Evolutionary conservation across 108 stramenopile species (phyloP), one percentile per base, ranked within the genome.

Genomic region (Discostella stelligeroides): DNA sequence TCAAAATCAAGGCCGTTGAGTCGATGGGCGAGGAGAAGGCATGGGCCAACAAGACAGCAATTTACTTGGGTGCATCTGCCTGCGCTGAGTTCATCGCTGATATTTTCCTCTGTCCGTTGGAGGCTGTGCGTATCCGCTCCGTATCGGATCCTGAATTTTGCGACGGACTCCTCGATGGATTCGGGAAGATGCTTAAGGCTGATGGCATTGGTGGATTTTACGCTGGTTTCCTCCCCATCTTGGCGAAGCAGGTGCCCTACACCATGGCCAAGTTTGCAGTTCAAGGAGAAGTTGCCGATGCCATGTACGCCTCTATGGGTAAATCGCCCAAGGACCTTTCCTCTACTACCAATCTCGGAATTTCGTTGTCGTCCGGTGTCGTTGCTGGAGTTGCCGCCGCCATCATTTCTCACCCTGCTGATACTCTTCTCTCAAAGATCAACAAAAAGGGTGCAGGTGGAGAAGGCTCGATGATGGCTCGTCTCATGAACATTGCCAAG

Each of bases 221-320:
- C 89, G 83, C 92, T 38, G 97, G 97, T 63, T 92, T 99, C 71
- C 46, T 82, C 50, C 98, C 98, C 69, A 98, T 99, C 70, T 85
- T 97, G 64, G 88, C 94, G 76, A 98, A 98, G 87, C 99, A 99
- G 83, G 86, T 99, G 75, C 99, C 99, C 29, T 98, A 98, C 95
- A 99, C 99, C 66, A 97, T 97, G 93, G 96, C 96, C 55, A 99
- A 99, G 84, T 98, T 99, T 64, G 96, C 97, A 39, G 98, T 98
- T 7, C 97, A 98, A 83, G 98, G 97, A 62, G 75, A 66, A 62
- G 98, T 92, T 13, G 97, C 97, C 25, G 98, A 99, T 75, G 24
- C 61, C 55, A 97, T 99, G 48, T 95, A 94, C 83, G 73, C 53
- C 4, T 67, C 81, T 67, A 79, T 97, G 72, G 95, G 96, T 37